Evolutionary conservation across 2,329 filamentous ascomycete species (phyloP).

Genomic region (Zalaria obscura): DNA sequence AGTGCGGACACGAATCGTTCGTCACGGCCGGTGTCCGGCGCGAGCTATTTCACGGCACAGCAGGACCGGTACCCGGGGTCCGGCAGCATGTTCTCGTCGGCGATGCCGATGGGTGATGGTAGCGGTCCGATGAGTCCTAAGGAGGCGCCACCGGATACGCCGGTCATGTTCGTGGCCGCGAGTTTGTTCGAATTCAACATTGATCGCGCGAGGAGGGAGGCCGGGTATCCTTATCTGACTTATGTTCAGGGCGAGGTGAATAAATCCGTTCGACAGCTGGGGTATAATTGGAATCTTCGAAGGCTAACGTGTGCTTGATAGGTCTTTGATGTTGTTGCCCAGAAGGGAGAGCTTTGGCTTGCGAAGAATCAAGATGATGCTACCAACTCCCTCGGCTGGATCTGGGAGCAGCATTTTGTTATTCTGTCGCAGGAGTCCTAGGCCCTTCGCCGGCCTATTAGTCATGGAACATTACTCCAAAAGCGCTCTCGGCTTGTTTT

Average conservation of each 20-base stretch:
- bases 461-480: too few relatives aligned
- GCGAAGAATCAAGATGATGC: constrained; percentile 93
- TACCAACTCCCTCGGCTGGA: constrained; percentile 73
- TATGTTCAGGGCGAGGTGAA: constrained; percentile 76
- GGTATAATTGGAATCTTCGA: too few relatives aligned
- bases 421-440: constrained; percentile 6
- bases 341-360: constrained; percentile 95
- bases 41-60: constrained; percentile 16
- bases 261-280: background rate
- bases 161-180: constrained; percentile 75
- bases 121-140: constrained; percentile 7
- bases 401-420: constrained; percentile 94
- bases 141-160: constrained; percentile 10
- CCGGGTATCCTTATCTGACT: constrained; percentile 87
- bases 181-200: constrained; percentile 97
- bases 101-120: constrained; percentile 61
- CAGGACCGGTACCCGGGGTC: constrained; percentile 10
- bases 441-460: background rate
- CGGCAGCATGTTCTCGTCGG: constrained; percentile 58
- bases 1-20: constrained; percentile 10
- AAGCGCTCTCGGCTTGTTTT: too few relatives aligned
- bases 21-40: constrained; percentile 15
- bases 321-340: constrained; percentile 58
- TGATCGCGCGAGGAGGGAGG: constrained; percentile 78
- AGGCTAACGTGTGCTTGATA: background rate